Percentiles rank a stretch among this genome's conserved stretches.
phyloP scores from a whole-genome alignment of 768 basidiomycete species.

The Agaricus blazei region DNA sequence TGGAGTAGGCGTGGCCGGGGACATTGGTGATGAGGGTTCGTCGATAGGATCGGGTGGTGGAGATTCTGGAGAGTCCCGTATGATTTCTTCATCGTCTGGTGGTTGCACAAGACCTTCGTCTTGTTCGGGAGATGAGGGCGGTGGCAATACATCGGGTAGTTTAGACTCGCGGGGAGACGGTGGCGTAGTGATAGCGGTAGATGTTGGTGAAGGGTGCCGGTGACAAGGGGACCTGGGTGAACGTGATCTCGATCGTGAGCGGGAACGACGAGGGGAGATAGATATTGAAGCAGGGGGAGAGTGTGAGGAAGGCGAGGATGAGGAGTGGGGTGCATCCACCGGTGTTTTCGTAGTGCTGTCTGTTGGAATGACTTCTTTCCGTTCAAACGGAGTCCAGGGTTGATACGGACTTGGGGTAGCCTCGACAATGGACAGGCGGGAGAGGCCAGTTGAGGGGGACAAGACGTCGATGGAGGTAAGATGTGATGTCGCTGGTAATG shows the following conservation, averaged over 20 bases:
- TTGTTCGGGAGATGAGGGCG: neutral
- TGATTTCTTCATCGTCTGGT: neutral
- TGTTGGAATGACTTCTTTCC: neutral
- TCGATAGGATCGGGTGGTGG: conserved; percentile 4
- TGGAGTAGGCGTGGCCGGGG: neutral
- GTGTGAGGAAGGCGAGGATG: neutral
- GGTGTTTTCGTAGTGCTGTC: neutral
- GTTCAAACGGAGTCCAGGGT: conserved; percentile 7
- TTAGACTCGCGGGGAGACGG: conserved; percentile 6
- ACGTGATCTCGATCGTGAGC: neutral
- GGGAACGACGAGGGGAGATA: neutral
- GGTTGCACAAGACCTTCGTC: too few relatives aligned
- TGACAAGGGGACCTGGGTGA: neutral
- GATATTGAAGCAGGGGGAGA: neutral
- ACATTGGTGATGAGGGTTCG: conserved; percentile 9
- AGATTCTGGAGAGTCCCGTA: conserved; percentile 12
- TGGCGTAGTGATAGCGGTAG: neutral
- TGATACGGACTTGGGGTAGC: conserved; percentile 2
- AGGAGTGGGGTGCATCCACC: neutral
- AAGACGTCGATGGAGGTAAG: neutral
- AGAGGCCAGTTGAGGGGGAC: conserved; percentile 45
- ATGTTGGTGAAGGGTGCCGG: neutral
- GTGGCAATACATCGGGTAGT: conserved; percentile 2
- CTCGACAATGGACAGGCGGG: conserved; percentile 28
- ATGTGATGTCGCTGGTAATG: conserved; percentile 3